Conservation (phyloP, 495 filamentous ascomycete genomes). For the Aspergillus asperescens region DNA sequence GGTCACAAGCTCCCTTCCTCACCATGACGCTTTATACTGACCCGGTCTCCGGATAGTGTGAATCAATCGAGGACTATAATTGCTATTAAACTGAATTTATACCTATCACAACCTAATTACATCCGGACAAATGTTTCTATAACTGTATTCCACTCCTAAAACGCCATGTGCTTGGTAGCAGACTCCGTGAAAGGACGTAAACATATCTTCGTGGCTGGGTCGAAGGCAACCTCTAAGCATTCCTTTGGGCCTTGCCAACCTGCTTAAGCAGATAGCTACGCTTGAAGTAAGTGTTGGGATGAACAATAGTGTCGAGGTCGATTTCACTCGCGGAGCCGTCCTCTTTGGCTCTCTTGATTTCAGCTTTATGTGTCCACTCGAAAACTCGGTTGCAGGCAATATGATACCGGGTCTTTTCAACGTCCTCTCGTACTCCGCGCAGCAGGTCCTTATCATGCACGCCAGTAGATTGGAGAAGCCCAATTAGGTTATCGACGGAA, state of each 20-base stretch:
- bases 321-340: slow-evolving; percentile 67
- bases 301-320: slow-evolving; percentile 90
- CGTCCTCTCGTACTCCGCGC: slow-evolving; percentile 78
- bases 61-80: not conserved
- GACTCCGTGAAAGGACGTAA: slow-evolving; percentile 4
- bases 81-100: slow-evolving; percentile 1
- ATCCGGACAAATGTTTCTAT: slow-evolving; percentile 6
- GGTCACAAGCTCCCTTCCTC: slow-evolving; percentile 51
- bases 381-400: slow-evolving; percentile 97
- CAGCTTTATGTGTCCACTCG: slow-evolving; percentile 76
- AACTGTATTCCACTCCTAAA: slow-evolving; percentile 11
- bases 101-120: slow-evolving; percentile 5
- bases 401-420: slow-evolving; percentile 82
- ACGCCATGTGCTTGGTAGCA: slow-evolving; percentile 15
- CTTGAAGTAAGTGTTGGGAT: slow-evolving; percentile 98
- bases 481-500: slow-evolving; percentile 74
- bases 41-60: not conserved
- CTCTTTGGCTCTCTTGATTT: slow-evolving; percentile 86
- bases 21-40: slow-evolving; percentile 2
- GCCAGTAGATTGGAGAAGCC: slow-evolving; percentile 66
- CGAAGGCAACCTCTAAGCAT: slow-evolving; percentile 17
- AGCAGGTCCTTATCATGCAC: slow-evolving; percentile 73
- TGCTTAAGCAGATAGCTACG: slow-evolving; percentile 84
- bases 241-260: slow-evolving; percentile 30
- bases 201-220: slow-evolving; percentile 32